Base-by-base conservation (phyloP, 2,329 filamentous ascomycete genomes). In the Alternaria sp. region DNA sequence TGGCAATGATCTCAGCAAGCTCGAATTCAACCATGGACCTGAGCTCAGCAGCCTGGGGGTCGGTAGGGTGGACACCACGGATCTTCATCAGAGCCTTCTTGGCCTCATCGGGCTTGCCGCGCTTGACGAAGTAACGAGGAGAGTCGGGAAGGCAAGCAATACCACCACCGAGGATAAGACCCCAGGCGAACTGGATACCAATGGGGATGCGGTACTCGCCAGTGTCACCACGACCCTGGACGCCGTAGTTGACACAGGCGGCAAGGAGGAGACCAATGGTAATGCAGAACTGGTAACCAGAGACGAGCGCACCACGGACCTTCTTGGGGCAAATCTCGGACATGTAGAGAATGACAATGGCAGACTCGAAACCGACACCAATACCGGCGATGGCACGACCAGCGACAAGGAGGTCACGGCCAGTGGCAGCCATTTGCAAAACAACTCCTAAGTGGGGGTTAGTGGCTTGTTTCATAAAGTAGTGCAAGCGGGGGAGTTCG, bases 1-100 rank as follows among this genome's bases (percentile, higher is more conserved):
- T 97, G 84, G 93, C 93, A 63, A 96, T 86, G 69, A 97, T 93
- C 83, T 97, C 93, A 49, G 91, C 87, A 50, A 96, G 85, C 82
- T 97, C 93, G 64, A 88, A 83, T 82, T 91, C 88, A 81, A 97
- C 49, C 28, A 52, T 10, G 13, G 49, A 52, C 49, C 49, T 52
- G 30, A 52, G 49, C n/a, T 52, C 28, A 21, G 28, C 49, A 11
- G 49, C 49, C 21, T 52, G 28, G 28, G 49, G 49, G 49, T 32
- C 36, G 8, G 49, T 52, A 2, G 49, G 49, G 49, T 52, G 49
- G 10, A 52, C 49, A 52, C 49, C 49, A 52, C 49, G 49, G 19
- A 52, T 52, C 49, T 52, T 52, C 49, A 52, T 52, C 19, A 52
- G 9, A 10, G 49, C 13, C 49, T 52, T 52, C 49, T 52, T 52